Percentiles rank a stretch among this genome's conserved stretches.
phyloP scores from a whole-genome alignment of 2,329 filamentous ascomycete species.

The Dactylellina leptospora region DNA sequence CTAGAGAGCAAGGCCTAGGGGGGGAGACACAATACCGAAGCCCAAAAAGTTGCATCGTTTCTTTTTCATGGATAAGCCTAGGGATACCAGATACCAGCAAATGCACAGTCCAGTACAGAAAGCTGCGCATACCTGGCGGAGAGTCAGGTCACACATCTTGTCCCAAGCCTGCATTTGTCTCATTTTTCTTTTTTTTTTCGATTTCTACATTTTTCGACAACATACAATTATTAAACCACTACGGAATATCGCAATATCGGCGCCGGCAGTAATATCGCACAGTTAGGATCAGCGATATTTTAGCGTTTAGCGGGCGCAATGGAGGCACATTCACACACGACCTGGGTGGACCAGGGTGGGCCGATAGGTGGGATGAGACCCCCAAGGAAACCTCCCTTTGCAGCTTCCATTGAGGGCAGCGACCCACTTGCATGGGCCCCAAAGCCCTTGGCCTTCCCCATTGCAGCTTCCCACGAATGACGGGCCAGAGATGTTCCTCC shows the following conservation, averaged over 20 bases:
- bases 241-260: slow-evolving; percentile 52
- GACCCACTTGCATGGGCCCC: slow-evolving; percentile 34
- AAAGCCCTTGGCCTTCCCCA: slow-evolving; percentile 28
- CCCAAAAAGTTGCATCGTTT: slow-evolving; percentile 32
- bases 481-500: slow-evolving; percentile 19
- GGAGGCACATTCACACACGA: slow-evolving; percentile 23
- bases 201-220: slow-evolving; percentile 38
- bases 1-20: slow-evolving; percentile 10
- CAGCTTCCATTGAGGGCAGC: slow-evolving; percentile 26
- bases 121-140: slow-evolving; percentile 23
- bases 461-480: slow-evolving; percentile 36
- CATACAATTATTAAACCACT: slow-evolving; percentile 34
- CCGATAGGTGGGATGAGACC: slow-evolving; percentile 25
- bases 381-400: slow-evolving; percentile 18
- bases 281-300: slow-evolving; percentile 32
- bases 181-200: slow-evolving; percentile 14
- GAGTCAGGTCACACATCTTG: slow-evolving; percentile 49
- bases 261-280: slow-evolving; percentile 23
- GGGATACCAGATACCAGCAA: slow-evolving; percentile 13
- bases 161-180: background rate
- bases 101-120: background rate
- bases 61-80: slow-evolving; percentile 48
- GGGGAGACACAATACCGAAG: slow-evolving; percentile 31
- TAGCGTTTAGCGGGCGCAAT: slow-evolving; percentile 39
- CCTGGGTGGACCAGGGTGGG: slow-evolving; percentile 17